Conservation (phyloP, 2,329 filamentous ascomycete genomes). For the Xylariaceae sp. region DNA sequence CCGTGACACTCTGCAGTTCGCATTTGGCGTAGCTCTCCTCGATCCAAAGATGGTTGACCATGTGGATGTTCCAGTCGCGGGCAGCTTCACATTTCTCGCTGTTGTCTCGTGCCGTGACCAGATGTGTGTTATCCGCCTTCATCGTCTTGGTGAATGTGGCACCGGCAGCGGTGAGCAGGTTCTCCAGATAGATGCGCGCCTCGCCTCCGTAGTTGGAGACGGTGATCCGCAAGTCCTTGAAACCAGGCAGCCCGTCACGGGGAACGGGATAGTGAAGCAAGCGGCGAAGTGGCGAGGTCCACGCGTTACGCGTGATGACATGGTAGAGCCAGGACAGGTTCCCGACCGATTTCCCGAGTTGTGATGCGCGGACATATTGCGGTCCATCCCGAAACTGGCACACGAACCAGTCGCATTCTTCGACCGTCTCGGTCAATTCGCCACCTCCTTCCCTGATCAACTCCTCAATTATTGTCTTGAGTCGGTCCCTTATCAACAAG, state of each 20-base stretch:
- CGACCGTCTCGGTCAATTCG: slow-evolving; percentile 53
- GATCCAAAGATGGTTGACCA: slow-evolving; percentile 93
- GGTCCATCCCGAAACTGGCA: slow-evolving; percentile 79
- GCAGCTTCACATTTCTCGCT: slow-evolving; percentile 94
- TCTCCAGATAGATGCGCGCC: slow-evolving; percentile 86
- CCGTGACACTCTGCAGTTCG: slow-evolving; percentile 63
- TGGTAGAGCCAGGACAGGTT: slow-evolving; percentile 93
- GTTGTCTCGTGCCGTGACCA: slow-evolving; percentile 80
- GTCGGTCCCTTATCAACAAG: slow-evolving; percentile 59
- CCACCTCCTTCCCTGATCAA: slow-evolving; percentile 70
- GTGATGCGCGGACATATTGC: slow-evolving; percentile 70
- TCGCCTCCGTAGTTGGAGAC: slow-evolving; percentile 96
- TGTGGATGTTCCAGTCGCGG: slow-evolving; percentile 81
- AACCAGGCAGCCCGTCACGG: slow-evolving; percentile 68
- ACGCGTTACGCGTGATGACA: slow-evolving; percentile 79
- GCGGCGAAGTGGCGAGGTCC: slow-evolving; percentile 76
- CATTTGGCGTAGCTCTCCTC: slow-evolving; percentile 95
- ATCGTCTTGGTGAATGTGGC: slow-evolving; percentile 91
- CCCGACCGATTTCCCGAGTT: slow-evolving; percentile 73
- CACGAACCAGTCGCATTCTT: slow-evolving; percentile 73
- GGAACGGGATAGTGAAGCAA: slow-evolving; percentile 88
- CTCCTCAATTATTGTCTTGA: slow-evolving; percentile 59
- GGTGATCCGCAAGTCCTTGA: slow-evolving; percentile 69
- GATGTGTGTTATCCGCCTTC: slow-evolving; percentile 90
- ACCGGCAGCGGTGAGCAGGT: slow-evolving; percentile 75